Conservation (phyloP, 2,329 filamentous ascomycete species). For the Orbilia quercus region DNA sequence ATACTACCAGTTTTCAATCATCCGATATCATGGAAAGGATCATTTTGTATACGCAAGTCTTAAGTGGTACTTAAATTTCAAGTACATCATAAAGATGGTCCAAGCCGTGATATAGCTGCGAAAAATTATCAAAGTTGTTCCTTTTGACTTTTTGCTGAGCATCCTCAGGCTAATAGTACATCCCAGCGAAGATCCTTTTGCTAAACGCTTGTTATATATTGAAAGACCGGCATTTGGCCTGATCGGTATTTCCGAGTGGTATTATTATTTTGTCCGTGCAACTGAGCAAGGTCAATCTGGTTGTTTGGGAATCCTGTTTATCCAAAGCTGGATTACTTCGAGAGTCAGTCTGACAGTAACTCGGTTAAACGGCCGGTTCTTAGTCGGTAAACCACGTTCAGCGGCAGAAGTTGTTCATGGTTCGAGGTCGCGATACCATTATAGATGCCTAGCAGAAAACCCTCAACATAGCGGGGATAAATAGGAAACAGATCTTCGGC, state of each 20-base stretch:
- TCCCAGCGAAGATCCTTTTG: constrained; percentile 53
- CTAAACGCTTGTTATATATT: constrained; percentile 31
- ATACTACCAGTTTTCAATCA: constrained; percentile 45
- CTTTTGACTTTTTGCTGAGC: not conserved
- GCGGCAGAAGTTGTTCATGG: constrained; percentile 18
- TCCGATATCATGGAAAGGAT: constrained; percentile 36
- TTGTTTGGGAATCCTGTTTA: constrained; percentile 11
- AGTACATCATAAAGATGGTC: not conserved
- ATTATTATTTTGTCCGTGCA: constrained; percentile 62
- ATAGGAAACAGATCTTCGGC: constrained; percentile 15
- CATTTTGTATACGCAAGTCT: not conserved
- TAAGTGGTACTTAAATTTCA: not conserved
- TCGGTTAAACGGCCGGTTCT: constrained; percentile 48
- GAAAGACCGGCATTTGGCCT: constrained; percentile 21
- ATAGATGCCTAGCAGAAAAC: constrained; percentile 29
- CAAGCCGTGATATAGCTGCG: too few relatives aligned
- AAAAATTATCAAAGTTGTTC: not conserved
- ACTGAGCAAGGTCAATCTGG: constrained; percentile 63
- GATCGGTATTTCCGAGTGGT: constrained; percentile 32
- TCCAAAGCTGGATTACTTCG: constrained; percentile 16
- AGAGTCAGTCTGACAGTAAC: constrained; percentile 7
- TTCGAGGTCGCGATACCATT: constrained; percentile 8
- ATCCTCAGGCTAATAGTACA: constrained; percentile 48
- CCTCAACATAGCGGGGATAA: constrained; percentile 30
- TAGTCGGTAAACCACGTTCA: constrained; percentile 17